Percentiles rank a stretch among this genome's conserved stretches.
Conservation (phyloP, 2,329 filamentous ascomycete species). For the Pestalotiopsis sp. region DNA sequence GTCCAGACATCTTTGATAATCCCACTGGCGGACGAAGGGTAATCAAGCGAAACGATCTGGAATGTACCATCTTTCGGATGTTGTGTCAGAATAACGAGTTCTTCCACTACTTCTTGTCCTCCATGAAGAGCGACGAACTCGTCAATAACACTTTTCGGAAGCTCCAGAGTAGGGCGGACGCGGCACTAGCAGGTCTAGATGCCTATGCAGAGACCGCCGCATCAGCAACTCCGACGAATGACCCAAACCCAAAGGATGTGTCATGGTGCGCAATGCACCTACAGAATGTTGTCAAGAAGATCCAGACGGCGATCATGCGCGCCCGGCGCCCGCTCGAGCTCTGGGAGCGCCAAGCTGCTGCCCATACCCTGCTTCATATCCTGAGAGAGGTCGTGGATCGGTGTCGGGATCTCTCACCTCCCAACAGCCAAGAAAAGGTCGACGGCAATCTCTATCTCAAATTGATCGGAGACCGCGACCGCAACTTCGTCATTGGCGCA, state of each 20-base stretch:
- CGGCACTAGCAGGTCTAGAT: constrained; percentile 48
- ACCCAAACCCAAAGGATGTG: constrained; percentile 39
- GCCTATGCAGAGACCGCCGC: constrained; percentile 24
- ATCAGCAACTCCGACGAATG: constrained; percentile 9
- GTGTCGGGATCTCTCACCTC: constrained; percentile 38
- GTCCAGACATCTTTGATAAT: constrained; percentile 47
- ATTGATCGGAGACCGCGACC: constrained; percentile 47
- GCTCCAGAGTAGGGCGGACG: constrained; percentile 49
- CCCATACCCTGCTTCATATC: constrained; percentile 49
- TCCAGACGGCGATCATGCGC: constrained; percentile 43
- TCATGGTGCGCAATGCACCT: constrained; percentile 54
- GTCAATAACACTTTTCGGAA: constrained; percentile 50
- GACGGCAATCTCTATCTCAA: constrained; percentile 51
- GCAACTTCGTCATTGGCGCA: constrained; percentile 47
- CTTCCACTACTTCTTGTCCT: constrained; percentile 54
- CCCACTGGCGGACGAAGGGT: constrained; percentile 33
- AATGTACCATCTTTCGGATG: constrained; percentile 55
- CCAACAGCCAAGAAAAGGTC: constrained; percentile 21
- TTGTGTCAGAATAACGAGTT: constrained; percentile 56
- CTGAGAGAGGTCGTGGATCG: constrained; percentile 46
- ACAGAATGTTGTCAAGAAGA: constrained; percentile 41
- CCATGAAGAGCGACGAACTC: constrained; percentile 45
- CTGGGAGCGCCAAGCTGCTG: constrained; percentile 46
- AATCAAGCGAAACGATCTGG: constrained; percentile 48
- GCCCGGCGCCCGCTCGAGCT: constrained; percentile 38